Conservation (phyloP, 768 basidiomycete genomes). For the Zangia roseola region DNA sequence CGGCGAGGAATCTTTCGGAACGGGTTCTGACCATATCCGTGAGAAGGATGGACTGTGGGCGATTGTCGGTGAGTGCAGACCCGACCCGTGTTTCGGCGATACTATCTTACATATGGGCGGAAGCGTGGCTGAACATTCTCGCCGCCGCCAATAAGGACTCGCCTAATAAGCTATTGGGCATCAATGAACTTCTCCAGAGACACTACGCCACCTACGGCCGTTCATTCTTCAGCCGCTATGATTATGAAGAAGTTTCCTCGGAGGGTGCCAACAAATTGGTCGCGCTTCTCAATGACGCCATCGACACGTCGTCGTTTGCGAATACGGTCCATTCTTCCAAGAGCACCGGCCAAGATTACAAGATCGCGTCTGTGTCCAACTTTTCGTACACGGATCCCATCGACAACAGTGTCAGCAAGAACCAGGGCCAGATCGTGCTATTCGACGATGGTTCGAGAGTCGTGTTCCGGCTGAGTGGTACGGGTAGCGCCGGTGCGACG, state of each 20-base stretch:
- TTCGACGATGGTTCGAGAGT: conserved; percentile 93
- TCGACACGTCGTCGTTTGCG: conserved; percentile 66
- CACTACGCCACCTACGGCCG: conserved; percentile 95
- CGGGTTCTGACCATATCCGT: conserved; percentile 99
- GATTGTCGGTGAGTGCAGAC: conserved; percentile 67
- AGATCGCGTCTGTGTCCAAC: conserved; percentile 73
- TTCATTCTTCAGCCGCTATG: conserved; percentile 98
- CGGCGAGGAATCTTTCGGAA: conserved; percentile 98
- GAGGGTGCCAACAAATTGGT: conserved; percentile 89
- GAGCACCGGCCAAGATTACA: conserved; percentile 69
- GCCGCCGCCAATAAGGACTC: conserved; percentile 82
- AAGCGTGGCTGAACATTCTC: conserved; percentile 97
- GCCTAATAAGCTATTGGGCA: conserved; percentile 74
- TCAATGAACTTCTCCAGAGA: conserved; percentile 84
- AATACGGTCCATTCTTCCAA: conserved; percentile 66
- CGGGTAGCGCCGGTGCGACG: conserved; percentile 94
- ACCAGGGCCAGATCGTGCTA: conserved; percentile 92
- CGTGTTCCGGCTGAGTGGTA: conserved; percentile 94
- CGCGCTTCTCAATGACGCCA: conserved; percentile 66
- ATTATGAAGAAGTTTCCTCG: conserved; percentile 96
- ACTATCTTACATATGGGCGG: conserved; percentile 1
- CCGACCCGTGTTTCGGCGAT: conserved; percentile 3
- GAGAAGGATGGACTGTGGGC: conserved; percentile 99
- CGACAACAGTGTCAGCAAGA: conserved; percentile 87
- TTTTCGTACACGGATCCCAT: conserved; percentile 99